Percentiles rank a stretch among this genome's conserved stretches.
Evolutionary conservation across 805 yeast species (phyloP).

Genomic region (Ogataea siamensis): DNA sequence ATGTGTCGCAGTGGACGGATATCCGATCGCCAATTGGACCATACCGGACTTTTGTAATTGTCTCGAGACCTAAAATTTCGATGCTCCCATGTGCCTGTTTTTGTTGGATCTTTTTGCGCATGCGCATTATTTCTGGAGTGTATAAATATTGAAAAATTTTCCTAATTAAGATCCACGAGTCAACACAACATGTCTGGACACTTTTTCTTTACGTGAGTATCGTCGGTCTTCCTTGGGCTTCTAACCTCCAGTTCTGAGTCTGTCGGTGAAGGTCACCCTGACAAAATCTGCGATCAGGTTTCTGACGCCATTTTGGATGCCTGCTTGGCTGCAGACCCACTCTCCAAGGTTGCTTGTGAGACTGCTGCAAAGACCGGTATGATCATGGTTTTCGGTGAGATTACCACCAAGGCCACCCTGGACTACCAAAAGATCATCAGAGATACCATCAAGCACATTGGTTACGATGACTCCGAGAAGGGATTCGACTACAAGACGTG

Average conservation of each 20-base stretch:
- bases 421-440: slow-evolving; percentile 98
- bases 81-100: slow-evolving; percentile 12
- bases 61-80: background rate
- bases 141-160: slow-evolving; percentile 16
- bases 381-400: slow-evolving; percentile 99
- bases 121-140: slow-evolving; percentile 9
- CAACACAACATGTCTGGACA: slow-evolving; percentile 25
- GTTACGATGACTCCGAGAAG: slow-evolving; percentile 92
- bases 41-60: background rate
- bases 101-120: slow-evolving; percentile 15
- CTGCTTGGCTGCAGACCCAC: slow-evolving; percentile 91
- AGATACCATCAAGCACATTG: slow-evolving; percentile 97
- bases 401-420: slow-evolving; percentile 91
- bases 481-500: slow-evolving; percentile 99
- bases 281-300: slow-evolving; percentile 97
- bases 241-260: slow-evolving; percentile 66
- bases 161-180: slow-evolving; percentile 9
- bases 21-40: background rate
- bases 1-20: background rate
- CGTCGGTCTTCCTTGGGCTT: background rate
- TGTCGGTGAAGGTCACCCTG: slow-evolving; percentile 95
- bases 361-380: slow-evolving; percentile 99
- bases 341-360: slow-evolving; percentile 99
- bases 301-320: slow-evolving; percentile 98
- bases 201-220: slow-evolving; percentile 33